A percentile compares a stretch with the other conserved stretches of the same genome.
phyloP scores from a whole-genome alignment of 2,329 filamentous ascomycete genomes.

The Dactylellina parvicollis region DNA sequence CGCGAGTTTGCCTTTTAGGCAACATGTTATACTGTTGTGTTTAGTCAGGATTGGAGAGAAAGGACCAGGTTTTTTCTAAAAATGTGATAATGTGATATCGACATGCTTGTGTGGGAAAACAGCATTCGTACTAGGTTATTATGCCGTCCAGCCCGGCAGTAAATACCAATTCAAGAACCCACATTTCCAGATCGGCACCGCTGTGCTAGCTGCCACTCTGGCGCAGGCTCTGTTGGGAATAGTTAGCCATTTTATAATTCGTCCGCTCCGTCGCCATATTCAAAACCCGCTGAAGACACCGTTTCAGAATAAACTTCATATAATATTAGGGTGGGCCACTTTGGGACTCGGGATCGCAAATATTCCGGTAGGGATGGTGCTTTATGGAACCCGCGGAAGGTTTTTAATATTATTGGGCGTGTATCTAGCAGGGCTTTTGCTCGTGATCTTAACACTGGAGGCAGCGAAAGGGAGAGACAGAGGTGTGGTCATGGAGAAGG shows the following conservation, averaged over 20 bases:
- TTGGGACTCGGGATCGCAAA: conserved; percentile 43
- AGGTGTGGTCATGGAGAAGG: conserved; percentile 22
- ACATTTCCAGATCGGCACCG: conserved; percentile 42
- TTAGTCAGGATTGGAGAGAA: too few relatives aligned
- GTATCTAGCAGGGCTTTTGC: conserved; percentile 25
- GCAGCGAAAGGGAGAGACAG: conserved; percentile 41
- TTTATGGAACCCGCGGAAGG: conserved; percentile 29
- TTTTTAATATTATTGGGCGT: conserved; percentile 30
- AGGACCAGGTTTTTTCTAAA: too few relatives aligned
- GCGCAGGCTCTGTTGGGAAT: conserved; percentile 39
- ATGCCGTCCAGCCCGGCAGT: conserved; percentile 39
- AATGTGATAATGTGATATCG: too few relatives aligned
- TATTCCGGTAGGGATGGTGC: conserved; percentile 42
- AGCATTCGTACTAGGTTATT: conserved; percentile 47
- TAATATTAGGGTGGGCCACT: conserved; percentile 31
- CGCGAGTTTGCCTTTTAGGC: too few relatives aligned
- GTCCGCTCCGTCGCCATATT: conserved; percentile 18
- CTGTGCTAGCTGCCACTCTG: conserved; percentile 31
- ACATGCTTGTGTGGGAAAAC: background rate
- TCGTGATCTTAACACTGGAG: conserved; percentile 24
- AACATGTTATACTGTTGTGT: background rate
- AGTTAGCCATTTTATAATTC: conserved; percentile 37
- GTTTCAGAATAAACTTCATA: conserved; percentile 42
- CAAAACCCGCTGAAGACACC: conserved; percentile 42
- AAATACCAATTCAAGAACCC: conserved; percentile 46